Evolutionary conservation across 768 basidiomycete genomes (phyloP), one percentile per base, ranked within the genome.

Genomic region (Tephrocybe sp.): DNA sequence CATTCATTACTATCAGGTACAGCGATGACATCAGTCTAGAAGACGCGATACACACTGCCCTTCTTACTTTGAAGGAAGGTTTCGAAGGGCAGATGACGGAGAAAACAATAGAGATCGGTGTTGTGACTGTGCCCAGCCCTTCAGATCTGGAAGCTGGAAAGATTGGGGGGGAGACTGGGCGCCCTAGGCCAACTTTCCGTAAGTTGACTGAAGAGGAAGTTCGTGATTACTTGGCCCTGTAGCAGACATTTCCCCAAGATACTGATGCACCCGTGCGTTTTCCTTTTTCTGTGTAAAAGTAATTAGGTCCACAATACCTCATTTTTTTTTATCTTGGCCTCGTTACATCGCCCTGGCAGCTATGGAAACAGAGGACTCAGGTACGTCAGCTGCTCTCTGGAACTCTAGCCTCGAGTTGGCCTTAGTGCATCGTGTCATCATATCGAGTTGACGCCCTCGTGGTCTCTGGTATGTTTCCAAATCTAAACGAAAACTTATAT

Each of bases 81-180:
- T 99, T 98, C 61, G 97, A 99, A 69, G 97, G 97, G n/a, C 91
- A 97, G 65, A 97, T 99, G 95, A 97, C 95, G 23, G 97, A 97
- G 72, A 94, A 97, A 76, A 99, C 97, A 39, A 97, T 99, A 63
- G 97, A 99, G 73, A 92, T 99, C 44, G 97, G 97, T 27, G 85
- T 99, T 33, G 82, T 98, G 56, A 95, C 93, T 42, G 88, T 94
- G 13, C 91, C 93, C 7, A 88, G 87, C 11, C 63, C 78, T 50
- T 72, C 75, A 54, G 84, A 86, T 49, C 73, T 85, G 30, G 85
- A 86, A 60, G 82, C 79, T 33, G 86, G 81, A 37, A 84, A 85
- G 70, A 73, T 86, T 57, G 83, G 84, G 38, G 80, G 77, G 45
- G 79, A 73, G 59, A 85, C 80, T 19, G 84, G 79, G 38, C 77